These are phyloP conservation scores for Alternaria hordeiaustralica DNA, from an alignment of 2,329 filamentous ascomycete species.

Conservation along the genomic window DNA sequence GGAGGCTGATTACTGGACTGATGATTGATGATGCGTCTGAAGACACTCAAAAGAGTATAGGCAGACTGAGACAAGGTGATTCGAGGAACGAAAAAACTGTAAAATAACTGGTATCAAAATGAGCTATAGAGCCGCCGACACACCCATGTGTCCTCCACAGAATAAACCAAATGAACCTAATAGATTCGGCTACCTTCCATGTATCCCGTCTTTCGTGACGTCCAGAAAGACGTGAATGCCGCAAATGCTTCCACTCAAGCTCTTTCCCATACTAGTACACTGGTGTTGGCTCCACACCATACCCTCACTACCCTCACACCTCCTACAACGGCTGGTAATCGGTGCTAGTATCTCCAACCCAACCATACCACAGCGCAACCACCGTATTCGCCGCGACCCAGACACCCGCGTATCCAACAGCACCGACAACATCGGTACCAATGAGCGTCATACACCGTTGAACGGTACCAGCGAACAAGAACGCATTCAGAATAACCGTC, in stretches of 20 bases:
- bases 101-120: not conserved
- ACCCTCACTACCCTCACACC: not conserved
- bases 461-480: slow-evolving; percentile 62
- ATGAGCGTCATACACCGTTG: slow-evolving; percentile 72
- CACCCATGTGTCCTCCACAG: not conserved
- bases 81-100: not conserved
- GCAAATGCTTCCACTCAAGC: too few relatives aligned
- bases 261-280: not conserved
- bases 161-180: not conserved
- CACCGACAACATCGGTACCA: slow-evolving; percentile 73
- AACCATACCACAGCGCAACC: slow-evolving; percentile 64
- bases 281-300: not conserved
- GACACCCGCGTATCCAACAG: slow-evolving; percentile 72
- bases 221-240: accelerated
- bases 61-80: not conserved
- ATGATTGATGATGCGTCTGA: not conserved
- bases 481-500: slow-evolving; percentile 56
- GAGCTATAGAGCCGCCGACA: not conserved
- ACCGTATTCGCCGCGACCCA: slow-evolving; percentile 73
- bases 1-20: too few relatives aligned
- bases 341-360: slow-evolving; percentile 53
- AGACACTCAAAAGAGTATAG: not conserved
- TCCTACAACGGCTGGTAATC: slow-evolving; percentile 31
- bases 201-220: not conserved
- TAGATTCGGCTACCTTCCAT: not conserved